phyloP scores from a whole-genome alignment of 2,329 filamentous ascomycete species.

The Calonectria pteridis region DNA sequence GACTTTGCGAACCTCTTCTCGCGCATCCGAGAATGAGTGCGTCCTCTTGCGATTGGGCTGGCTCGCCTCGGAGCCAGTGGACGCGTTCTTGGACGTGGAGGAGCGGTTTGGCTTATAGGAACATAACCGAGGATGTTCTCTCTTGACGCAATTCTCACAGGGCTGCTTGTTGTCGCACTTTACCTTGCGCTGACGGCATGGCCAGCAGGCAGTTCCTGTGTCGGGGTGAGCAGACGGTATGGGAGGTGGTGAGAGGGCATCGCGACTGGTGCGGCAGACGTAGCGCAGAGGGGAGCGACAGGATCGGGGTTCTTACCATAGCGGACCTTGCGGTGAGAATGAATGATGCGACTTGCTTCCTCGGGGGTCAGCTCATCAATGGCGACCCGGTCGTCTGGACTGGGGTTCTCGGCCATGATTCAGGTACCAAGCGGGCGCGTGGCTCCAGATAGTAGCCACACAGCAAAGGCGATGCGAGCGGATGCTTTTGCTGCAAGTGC shows the following conservation, averaged over 20 bases:
- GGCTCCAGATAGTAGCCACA: conserved; percentile 34
- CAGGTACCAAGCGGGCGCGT: conserved; percentile 35
- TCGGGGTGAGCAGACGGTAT: conserved; percentile 8
- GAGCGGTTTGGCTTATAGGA: conserved; percentile 74
- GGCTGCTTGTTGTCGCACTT: conserved; percentile 78
- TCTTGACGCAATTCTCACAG: conserved; percentile 76
- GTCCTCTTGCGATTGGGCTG: conserved; percentile 49
- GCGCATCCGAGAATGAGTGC: conserved; percentile 48
- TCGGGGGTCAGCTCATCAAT: conserved; percentile 72
- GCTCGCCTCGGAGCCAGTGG: conserved; percentile 40
- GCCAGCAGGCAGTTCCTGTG: conserved; percentile 74
- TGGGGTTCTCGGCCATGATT: conserved; percentile 60
- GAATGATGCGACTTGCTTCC: conserved; percentile 76
- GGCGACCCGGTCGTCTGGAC: conserved; percentile 58
- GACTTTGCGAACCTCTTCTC: conserved; percentile 49
- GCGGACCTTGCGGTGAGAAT: conserved; percentile 76
- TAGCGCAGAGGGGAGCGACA: conserved; percentile 13
- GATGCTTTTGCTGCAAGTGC: conserved; percentile 42
- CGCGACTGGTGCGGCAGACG: background rate
- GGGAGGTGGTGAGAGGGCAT: conserved; percentile 21
- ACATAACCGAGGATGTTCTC: conserved; percentile 73
- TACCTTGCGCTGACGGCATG: conserved; percentile 75
- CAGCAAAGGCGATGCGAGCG: conserved; percentile 41
- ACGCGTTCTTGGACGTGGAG: conserved; percentile 52
- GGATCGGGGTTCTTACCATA: conserved; percentile 65